These are phyloP conservation scores for Xylaria telfairii DNA, from an alignment of 495 filamentous ascomycete genomes.

Conservation along the genomic window DNA sequence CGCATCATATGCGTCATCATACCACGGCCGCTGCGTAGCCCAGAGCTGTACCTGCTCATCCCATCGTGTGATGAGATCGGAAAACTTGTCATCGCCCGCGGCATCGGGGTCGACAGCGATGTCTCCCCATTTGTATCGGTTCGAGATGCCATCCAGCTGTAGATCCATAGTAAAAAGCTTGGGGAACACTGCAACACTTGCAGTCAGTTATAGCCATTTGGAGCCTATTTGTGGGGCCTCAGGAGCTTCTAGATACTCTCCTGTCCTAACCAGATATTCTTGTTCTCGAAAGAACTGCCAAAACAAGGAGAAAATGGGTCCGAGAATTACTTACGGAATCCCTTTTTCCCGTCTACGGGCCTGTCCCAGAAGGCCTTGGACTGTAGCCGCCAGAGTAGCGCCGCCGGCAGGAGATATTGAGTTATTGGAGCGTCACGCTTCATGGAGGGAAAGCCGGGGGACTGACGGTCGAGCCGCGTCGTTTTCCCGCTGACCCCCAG, in stretches of 20 bases:
- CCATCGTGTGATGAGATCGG: not conserved
- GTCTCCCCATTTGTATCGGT: too few relatives aligned
- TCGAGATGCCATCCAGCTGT: not conserved
- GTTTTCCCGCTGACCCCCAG: not conserved
- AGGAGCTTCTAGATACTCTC: too few relatives aligned
- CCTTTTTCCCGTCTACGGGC: not conserved
- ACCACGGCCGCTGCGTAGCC: not conserved
- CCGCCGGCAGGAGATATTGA: not conserved
- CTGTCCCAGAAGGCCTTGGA: constrained; percentile 11
- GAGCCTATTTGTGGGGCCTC: too few relatives aligned
- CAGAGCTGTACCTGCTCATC: not conserved
- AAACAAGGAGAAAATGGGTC: too few relatives aligned
- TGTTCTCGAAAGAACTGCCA: too few relatives aligned
- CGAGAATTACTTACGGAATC: too few relatives aligned
- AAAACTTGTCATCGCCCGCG: not conserved
- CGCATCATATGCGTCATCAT: too few relatives aligned
- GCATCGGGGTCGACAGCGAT: not conserved
- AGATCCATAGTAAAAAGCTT: not conserved
- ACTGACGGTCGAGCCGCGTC: not conserved
- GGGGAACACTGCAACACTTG: too few relatives aligned
- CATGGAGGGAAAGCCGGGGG: not conserved
- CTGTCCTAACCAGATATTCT: too few relatives aligned
- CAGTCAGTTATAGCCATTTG: too few relatives aligned
- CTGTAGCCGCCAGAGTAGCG: constrained; percentile 7
- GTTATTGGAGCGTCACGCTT: not conserved